Percentiles rank a stretch among this genome's conserved stretches.
These are phyloP conservation scores for Verbascum thapsus DNA, from an alignment of 257 asterid species.

Conservation along the genomic window DNA sequence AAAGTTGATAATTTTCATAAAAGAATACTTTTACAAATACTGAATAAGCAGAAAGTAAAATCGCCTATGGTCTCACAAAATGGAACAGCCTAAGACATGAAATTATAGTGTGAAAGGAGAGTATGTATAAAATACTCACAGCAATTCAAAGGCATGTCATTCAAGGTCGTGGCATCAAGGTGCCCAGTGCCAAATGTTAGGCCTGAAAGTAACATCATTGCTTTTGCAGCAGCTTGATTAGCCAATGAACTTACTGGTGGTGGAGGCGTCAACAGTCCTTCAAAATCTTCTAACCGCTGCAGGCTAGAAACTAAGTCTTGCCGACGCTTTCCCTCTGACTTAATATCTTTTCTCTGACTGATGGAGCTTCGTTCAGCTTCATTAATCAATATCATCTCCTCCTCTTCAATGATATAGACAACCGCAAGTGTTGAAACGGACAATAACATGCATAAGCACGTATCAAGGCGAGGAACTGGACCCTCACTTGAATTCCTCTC, in stretches of 20 bases:
- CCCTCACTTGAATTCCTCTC: constrained; percentile 94
- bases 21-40: neutral
- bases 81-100: constrained; percentile 8
- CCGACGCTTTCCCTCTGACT: constrained; percentile 57
- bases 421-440: constrained; percentile 78
- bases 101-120: constrained; percentile 18
- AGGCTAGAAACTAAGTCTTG: constrained; percentile 80
- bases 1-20: constrained; percentile 10
- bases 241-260: constrained; percentile 76
- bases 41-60: constrained; percentile 11
- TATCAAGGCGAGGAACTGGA: constrained; percentile 90
- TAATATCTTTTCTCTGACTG: constrained; percentile 48
- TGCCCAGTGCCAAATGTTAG: constrained; percentile 70
- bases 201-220: constrained; percentile 90
- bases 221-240: constrained; percentile 95
- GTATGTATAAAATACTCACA: constrained; percentile 57
- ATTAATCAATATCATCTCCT: constrained; percentile 45
- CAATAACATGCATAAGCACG: constrained; percentile 87
- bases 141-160: constrained; percentile 74
- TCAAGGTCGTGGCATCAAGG: constrained; percentile 82
- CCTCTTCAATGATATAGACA: constrained; percentile 84
- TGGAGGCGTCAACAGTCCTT: constrained; percentile 85
- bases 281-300: constrained; percentile 81
- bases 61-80: constrained; percentile 27
- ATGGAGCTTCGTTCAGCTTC: constrained; percentile 47